phyloP scores from a whole-genome alignment of 106 monocot genomes.

The Acorus calamus region DNA sequence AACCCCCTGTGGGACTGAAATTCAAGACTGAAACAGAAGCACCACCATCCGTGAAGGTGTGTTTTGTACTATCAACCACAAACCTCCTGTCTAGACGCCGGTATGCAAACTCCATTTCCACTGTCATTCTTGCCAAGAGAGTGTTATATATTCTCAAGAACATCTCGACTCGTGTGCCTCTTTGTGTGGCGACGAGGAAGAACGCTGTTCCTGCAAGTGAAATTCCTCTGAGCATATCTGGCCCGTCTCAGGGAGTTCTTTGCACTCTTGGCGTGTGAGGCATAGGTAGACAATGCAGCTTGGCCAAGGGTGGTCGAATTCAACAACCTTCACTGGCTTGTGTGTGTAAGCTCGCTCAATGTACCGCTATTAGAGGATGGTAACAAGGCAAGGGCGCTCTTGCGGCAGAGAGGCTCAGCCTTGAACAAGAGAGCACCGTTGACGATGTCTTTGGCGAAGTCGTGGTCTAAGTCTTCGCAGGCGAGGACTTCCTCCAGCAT shows the following conservation, averaged over 20 bases:
- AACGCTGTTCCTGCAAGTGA: constrained; percentile 20
- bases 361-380: background rate
- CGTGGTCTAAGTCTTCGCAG: constrained; percentile 19
- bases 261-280: constrained; percentile 17
- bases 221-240: constrained; percentile 18
- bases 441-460: constrained; percentile 12
- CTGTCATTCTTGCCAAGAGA: constrained; percentile 4
- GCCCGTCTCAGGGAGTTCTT: constrained; percentile 8
- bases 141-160: constrained; percentile 24
- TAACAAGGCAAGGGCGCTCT: constrained; percentile 9
- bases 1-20: constrained; percentile 16
- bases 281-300: constrained; percentile 28
- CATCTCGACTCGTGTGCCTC: constrained; percentile 17
- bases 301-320: constrained; percentile 15
- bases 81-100: constrained; percentile 12
- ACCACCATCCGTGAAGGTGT: constrained; percentile 21
- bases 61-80: constrained; percentile 13
- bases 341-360: constrained; percentile 18
- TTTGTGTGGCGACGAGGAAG: constrained; percentile 20
- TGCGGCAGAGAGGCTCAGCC: constrained; percentile 12
- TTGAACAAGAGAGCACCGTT: constrained; percentile 24
- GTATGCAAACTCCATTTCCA: constrained; percentile 22
- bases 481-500: constrained; percentile 14
- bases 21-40: constrained; percentile 12
- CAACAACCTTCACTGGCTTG: constrained; percentile 19